Evolutionary conservation across 1,284 basidiomycete species (phyloP), one percentile per base, ranked within the genome.

Genomic region (Irpex sp.): DNA sequence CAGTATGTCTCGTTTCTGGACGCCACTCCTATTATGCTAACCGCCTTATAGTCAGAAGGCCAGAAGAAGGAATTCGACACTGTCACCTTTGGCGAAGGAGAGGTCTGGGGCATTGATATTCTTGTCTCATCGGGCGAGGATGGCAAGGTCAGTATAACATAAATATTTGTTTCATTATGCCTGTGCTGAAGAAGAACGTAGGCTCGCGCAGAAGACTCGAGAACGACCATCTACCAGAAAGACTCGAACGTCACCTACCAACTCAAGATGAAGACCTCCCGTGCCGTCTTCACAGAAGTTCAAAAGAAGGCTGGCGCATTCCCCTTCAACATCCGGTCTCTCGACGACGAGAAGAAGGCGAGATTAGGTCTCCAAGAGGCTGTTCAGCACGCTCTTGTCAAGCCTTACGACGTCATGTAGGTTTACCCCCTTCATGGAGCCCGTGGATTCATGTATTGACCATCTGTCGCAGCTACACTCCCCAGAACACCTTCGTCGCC

Each of bases 281-380:
- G 97, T 69, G 87, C 92, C 37, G 92, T 97, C 56, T 98, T 97
- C 79, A 92, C 92, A 59, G 97, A 98, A 79, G 93, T 98, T 71
- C 93, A 97, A 79, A 97, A 96, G 84, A 98, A 98, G 77, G 93
- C 97, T 39, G 97, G 96, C 33, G 85, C 94, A 5, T 99, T 99
- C 89, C 97, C 97, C 53, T 98, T 99, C 86, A 98, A 96, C 73
- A 85, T 99, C 66, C 92, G 97, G 67, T 84, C 85, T 60, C 83
- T 99, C 65, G 97, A 98, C 65, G 96, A 99, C 73, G 95, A 98
- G 83, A 95, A 96, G 79, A 87, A 93, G 62, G 92, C 95, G 21
- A 89, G 95, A 61, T 90, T 99, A 85, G 97, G 97, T 70, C 85
- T 99, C 39, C 92, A 94, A 76, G 97, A 99, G 80, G 96, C 96